phyloP scores from a whole-genome alignment of 495 filamentous ascomycete genomes.

The Penicillium tannophilum region DNA sequence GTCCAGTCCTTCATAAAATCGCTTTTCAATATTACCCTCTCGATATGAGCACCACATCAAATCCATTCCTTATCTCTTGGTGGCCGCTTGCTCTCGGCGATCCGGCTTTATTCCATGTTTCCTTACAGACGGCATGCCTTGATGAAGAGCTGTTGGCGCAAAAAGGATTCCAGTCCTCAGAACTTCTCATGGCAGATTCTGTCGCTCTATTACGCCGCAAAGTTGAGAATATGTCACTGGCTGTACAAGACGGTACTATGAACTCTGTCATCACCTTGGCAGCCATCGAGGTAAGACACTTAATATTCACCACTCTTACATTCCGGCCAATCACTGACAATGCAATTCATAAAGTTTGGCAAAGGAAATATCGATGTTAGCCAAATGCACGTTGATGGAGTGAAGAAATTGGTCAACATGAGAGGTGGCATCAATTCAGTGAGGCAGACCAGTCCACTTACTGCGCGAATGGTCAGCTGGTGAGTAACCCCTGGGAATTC shows the following conservation, averaged over 20 bases:
- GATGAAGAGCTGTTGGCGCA: constrained; percentile 52
- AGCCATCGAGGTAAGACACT: constrained; percentile 47
- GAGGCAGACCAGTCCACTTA: constrained; percentile 50
- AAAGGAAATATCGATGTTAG: constrained; percentile 48
- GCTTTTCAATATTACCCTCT: constrained; percentile 58
- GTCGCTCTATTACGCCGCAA: constrained; percentile 49
- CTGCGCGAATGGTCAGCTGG: constrained; percentile 55
- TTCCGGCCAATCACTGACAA: neutral
- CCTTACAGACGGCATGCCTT: constrained; percentile 54
- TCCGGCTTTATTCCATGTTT: constrained; percentile 55
- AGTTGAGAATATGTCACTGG: constrained; percentile 41
- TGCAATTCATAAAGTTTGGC: constrained; percentile 36
- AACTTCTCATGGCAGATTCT: constrained; percentile 55
- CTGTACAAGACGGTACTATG: constrained; percentile 55
- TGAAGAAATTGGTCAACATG: constrained; percentile 46
- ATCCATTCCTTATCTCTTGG: constrained; percentile 57
- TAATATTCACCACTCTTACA: neutral
- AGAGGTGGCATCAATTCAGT: constrained; percentile 51
- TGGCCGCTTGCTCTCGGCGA: constrained; percentile 54
- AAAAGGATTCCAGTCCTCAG: constrained; percentile 49
- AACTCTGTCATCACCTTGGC: constrained; percentile 57
- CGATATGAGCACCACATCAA: constrained; percentile 47
- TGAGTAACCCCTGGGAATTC: constrained; percentile 11
- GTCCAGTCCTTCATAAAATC: constrained; percentile 51
- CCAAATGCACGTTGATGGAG: constrained; percentile 53